Conservation (phyloP, 352 stramenopile species). For the Phytophthora lateralis region DNA sequence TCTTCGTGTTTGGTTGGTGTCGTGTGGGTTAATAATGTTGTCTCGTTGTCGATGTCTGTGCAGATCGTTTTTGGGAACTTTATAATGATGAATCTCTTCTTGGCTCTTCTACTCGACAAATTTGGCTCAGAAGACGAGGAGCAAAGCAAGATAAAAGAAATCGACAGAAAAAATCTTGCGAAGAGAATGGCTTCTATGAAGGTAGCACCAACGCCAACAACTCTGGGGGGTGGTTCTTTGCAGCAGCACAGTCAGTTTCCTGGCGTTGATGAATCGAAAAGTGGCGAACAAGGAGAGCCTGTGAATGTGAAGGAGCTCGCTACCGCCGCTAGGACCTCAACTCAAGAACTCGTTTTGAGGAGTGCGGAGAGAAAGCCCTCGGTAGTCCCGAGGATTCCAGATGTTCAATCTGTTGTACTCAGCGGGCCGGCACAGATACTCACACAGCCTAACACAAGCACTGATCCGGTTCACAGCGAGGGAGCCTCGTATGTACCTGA, state of each 20-base stretch:
- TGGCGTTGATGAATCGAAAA: no score
- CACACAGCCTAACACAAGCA: background rate
- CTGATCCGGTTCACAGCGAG: slow-evolving; percentile 5
- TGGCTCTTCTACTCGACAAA: slow-evolving; percentile 92
- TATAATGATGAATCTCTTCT: slow-evolving; percentile 93
- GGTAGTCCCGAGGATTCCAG: no score
- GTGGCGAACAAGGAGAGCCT: no score
- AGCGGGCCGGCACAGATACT: slow-evolving; percentile 4
- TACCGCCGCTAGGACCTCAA: no score
- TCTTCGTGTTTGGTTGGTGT: slow-evolving; percentile 51
- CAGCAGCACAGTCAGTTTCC: no score
- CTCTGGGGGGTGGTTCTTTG: background rate
- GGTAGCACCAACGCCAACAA: slow-evolving; percentile 43
- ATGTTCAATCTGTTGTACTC: no score
- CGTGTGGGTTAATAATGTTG: background rate
- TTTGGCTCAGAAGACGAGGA: slow-evolving; percentile 73
- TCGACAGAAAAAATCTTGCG: slow-evolving; percentile 46
- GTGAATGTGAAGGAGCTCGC: no score
- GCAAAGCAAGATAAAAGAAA: slow-evolving; percentile 41
- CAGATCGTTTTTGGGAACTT: slow-evolving; percentile 89
- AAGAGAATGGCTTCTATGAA: slow-evolving; percentile 51
- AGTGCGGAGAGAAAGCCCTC: no score
- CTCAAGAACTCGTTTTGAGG: no score
- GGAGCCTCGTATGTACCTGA: background rate
- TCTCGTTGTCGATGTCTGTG: background rate